phyloP scores from a whole-genome alignment of 768 basidiomycete species.

The Punctularia strigosozonata region DNA sequence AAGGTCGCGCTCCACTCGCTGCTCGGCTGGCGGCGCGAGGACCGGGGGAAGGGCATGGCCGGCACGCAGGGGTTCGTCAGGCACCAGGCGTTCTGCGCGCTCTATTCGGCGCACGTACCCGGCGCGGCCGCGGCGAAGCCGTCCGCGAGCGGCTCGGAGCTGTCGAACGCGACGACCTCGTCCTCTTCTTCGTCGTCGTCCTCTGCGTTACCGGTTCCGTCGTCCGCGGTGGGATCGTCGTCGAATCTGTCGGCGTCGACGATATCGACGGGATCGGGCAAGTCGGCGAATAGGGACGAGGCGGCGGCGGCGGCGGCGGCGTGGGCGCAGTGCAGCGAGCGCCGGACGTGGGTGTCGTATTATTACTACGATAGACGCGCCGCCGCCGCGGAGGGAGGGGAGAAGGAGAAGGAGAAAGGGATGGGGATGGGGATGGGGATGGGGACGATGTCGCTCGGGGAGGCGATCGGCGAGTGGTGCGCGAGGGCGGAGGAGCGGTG shows the following conservation, averaged over 20 bases:
- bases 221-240: no score
- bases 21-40: constrained; percentile 48
- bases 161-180: constrained; percentile 8
- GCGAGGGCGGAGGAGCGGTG: constrained; percentile 24
- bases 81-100: constrained; percentile 43
- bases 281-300: no score
- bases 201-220: constrained; percentile 6
- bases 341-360: constrained; percentile 36
- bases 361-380: constrained; percentile 29
- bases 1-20: constrained; percentile 37
- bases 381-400: constrained; percentile 6
- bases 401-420: no score
- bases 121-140: constrained; percentile 3
- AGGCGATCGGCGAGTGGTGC: constrained; percentile 24
- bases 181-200: constrained; percentile 6
- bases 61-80: constrained; percentile 41
- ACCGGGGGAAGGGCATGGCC: constrained; percentile 28
- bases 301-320: no score
- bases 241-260: no score
- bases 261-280: no score
- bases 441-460: constrained; percentile 27
- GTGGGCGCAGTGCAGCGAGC: constrained; percentile 33
- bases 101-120: constrained; percentile 31
- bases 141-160: constrained; percentile 6
- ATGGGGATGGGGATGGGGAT: no score